Conservation (phyloP, 1,139 yeast genomes). For the Hansenula sp. region DNA sequence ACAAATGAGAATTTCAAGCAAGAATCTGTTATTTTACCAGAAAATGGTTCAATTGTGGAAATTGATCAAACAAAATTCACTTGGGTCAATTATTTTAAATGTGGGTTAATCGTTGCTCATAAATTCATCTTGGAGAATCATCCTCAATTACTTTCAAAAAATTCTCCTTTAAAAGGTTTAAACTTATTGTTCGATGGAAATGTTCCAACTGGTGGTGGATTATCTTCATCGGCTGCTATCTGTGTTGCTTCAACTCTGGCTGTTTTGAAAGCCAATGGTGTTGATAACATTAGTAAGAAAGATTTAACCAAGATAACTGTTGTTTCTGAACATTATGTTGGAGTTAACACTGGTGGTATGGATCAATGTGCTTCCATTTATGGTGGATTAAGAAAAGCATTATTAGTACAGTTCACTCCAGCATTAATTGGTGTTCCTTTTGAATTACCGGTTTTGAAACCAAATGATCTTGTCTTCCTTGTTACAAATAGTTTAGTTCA, state of each 20-base stretch:
- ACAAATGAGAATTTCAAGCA: constrained; percentile 36
- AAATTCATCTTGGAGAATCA: constrained; percentile 37
- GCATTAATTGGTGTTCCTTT: constrained; percentile 53
- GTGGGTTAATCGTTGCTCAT: constrained; percentile 62
- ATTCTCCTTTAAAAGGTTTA: constrained; percentile 37
- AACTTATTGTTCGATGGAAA: constrained; percentile 57
- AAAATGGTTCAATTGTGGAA: constrained; percentile 36
- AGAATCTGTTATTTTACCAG: constrained; percentile 38
- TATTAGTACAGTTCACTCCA: constrained; percentile 63
- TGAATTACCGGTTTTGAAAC: constrained; percentile 44
- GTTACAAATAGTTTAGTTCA: constrained; percentile 62
- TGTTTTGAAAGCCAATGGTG: constrained; percentile 51
- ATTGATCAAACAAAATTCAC: constrained; percentile 48
- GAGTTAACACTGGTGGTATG: constrained; percentile 77
- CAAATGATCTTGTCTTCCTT: constrained; percentile 48
- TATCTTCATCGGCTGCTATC: constrained; percentile 71
- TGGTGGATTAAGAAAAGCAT: constrained; percentile 59
- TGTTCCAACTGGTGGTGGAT: constrained; percentile 73
- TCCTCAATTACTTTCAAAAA: constrained; percentile 23
- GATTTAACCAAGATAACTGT: constrained; percentile 61
- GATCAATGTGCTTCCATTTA: constrained; percentile 73
- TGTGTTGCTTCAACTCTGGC: constrained; percentile 66
- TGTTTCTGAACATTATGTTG: constrained; percentile 68
- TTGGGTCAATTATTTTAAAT: constrained; percentile 69
- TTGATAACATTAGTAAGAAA: constrained; percentile 39